Evolutionary conservation across 768 basidiomycete species (phyloP).

Genomic region (Antrodiella citrinella): DNA sequence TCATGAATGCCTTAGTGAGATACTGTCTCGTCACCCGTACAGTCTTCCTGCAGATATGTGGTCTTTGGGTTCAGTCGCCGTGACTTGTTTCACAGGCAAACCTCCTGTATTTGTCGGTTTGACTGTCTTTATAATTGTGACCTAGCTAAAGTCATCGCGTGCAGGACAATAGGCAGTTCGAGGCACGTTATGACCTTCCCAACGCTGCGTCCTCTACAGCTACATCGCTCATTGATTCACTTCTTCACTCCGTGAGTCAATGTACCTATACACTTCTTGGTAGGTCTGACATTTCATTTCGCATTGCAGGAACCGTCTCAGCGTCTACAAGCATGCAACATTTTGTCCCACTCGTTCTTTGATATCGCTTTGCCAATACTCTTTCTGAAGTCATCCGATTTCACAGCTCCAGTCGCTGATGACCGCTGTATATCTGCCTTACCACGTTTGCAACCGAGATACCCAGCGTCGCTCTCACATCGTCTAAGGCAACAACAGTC

Average conservation of each 20-base stretch:
- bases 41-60: constrained; percentile 35
- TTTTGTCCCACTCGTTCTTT: constrained; percentile 27
- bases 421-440: too few species aligned
- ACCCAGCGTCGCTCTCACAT: too few species aligned
- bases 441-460: too few species aligned
- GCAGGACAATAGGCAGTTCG: too few species aligned
- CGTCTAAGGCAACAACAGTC: too few species aligned
- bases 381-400: constrained; percentile 6
- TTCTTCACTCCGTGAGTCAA: constrained; percentile 17
- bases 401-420: too few species aligned
- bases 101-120: too few species aligned
- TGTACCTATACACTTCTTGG: not conserved
- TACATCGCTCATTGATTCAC: constrained; percentile 11
- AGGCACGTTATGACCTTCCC: too few species aligned
- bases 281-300: not conserved
- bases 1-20: too few species aligned
- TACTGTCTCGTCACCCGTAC: constrained; percentile 24
- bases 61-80: constrained; percentile 37
- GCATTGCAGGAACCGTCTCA: constrained; percentile 19
- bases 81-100: constrained; percentile 32
- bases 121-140: too few species aligned
- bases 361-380: constrained; percentile 11
- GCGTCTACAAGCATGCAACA: constrained; percentile 19
- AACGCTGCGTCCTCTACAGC: constrained; percentile 17
- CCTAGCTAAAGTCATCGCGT: too few species aligned